A percentile compares a stretch with the other conserved stretches of the same genome.
Evolutionary conservation across 345 rosid genomes (phyloP).

Genomic region (Erodium maritimum): DNA sequence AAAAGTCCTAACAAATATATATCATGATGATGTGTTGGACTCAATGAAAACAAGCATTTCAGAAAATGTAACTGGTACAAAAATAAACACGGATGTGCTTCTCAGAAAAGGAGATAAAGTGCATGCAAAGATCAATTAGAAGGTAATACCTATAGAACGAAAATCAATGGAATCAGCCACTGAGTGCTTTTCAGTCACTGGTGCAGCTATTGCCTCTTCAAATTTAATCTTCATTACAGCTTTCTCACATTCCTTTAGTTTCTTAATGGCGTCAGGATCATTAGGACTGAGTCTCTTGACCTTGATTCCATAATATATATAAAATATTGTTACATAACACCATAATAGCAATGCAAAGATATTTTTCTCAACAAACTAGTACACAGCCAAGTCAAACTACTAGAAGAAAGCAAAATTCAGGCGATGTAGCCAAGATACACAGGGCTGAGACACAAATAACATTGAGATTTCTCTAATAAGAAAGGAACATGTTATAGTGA

Average conservation of each 20-base stretch:
- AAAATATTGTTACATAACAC: not conserved
- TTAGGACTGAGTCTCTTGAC: constrained; percentile 75
- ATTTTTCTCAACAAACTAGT: no score
- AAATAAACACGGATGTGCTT: not conserved
- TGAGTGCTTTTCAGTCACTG: constrained; percentile 56
- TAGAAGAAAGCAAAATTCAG: no score
- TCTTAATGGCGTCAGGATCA: constrained; percentile 91
- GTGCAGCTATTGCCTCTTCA: constrained; percentile 90
- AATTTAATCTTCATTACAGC: constrained; percentile 89
- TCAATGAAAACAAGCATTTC: no score
- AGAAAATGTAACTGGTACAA: not conserved
- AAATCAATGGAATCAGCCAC: constrained; percentile 83
- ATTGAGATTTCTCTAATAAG: no score
- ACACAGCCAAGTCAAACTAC: no score
- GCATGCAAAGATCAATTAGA: not conserved
- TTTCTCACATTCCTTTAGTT: constrained; percentile 84
- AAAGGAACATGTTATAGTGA: no score
- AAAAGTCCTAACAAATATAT: no score
- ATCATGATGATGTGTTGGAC: no score
- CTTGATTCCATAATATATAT: constrained; percentile 20
- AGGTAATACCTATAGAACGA: constrained; percentile 55
- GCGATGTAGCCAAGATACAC: no score
- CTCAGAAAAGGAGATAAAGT: not conserved
- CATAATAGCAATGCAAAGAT: no score
- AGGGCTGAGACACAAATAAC: no score